These are phyloP conservation scores for Phytophthora ohioensis DNA, from an alignment of 352 stramenopile genomes.

Conservation along the genomic window DNA sequence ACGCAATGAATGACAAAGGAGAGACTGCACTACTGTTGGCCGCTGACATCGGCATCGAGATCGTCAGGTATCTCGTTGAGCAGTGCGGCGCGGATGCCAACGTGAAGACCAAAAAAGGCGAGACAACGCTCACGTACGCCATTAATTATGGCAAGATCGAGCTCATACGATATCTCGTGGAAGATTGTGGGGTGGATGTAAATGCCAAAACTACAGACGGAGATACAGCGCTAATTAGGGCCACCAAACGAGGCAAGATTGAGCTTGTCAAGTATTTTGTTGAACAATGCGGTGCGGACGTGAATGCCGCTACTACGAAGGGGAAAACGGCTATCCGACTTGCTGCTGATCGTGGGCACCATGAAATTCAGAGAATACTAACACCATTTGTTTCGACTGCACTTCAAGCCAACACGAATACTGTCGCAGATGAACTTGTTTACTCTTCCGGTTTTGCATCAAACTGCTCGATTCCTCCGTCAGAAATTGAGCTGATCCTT, in stretches of 20 bases:
- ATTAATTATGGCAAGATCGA: background rate
- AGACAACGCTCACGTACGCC: conserved; percentile 1
- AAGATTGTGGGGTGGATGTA: background rate
- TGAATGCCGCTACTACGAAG: background rate
- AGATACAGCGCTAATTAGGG: background rate
- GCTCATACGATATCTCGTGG: background rate
- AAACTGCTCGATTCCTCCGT: no score
- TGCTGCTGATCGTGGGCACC: background rate
- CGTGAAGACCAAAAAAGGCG: background rate
- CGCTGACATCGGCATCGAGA: background rate
- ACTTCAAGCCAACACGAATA: no score
- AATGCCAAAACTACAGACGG: background rate
- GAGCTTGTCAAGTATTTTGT: background rate
- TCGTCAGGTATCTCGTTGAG: conserved; percentile 8
- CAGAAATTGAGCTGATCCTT: no score
- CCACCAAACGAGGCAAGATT: background rate
- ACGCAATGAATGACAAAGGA: background rate
- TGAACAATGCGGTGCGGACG: background rate
- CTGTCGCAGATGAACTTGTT: no score
- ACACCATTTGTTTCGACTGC: no score
- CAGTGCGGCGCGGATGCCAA: conserved; percentile 3
- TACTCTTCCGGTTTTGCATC: no score
- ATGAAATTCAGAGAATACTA: background rate
- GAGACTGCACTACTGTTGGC: background rate
- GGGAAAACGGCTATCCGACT: background rate